These are phyloP conservation scores for Edaphochlamys debaryana DNA, from an alignment of 139 green algal genomes.

Conservation along the genomic window DNA sequence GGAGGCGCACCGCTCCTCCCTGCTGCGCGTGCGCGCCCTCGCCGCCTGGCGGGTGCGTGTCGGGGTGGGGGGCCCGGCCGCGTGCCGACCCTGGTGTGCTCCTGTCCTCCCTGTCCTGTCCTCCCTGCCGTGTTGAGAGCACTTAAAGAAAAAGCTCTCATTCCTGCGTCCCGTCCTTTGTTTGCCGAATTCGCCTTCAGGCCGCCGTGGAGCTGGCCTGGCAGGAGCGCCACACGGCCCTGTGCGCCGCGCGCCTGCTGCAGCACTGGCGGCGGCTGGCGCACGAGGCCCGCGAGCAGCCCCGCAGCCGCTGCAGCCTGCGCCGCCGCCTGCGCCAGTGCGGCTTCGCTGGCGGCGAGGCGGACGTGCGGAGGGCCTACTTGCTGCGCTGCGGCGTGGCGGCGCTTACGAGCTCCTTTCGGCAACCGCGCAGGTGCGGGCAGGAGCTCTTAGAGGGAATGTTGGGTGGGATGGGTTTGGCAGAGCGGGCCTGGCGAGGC, in stretches of 20 bases:
- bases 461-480: no score
- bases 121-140: no score
- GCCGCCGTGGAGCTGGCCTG: neutral
- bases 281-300: neutral
- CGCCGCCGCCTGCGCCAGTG: neutral
- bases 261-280: neutral
- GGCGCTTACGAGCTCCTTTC: neutral
- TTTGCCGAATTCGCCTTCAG: neutral
- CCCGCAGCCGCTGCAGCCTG: neutral
- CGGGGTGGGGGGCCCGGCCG: no score
- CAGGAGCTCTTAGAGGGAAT: no score
- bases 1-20: neutral
- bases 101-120: no score
- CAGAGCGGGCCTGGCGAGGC: no score
- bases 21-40: neutral
- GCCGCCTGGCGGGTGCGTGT: neutral
- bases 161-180: no score
- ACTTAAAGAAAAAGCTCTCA: no score
- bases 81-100: no score
- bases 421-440: neutral
- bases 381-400: neutral
- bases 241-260: neutral
- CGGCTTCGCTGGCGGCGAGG: neutral
- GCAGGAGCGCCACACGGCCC: neutral
- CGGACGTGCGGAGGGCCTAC: neutral